Conservation (phyloP, 352 stramenopile genomes). For the Globisporangium middletonii region DNA sequence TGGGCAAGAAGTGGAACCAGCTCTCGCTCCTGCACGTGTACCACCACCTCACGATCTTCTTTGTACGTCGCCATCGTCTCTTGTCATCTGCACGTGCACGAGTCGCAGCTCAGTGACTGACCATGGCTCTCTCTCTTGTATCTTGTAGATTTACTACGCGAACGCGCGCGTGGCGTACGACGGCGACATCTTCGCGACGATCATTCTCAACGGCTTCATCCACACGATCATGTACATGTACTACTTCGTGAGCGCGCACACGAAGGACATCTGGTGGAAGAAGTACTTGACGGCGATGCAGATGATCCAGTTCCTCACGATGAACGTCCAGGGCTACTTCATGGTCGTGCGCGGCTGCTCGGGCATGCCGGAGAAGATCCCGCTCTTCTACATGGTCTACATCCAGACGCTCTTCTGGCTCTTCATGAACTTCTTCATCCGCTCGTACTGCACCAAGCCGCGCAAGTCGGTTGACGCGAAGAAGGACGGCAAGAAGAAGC, state of each 20-base stretch:
- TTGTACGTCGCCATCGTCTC: slow-evolving; percentile 30
- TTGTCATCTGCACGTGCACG: too few species aligned
- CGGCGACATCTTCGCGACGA: slow-evolving; percentile 95
- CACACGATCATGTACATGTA: slow-evolving; percentile 99
- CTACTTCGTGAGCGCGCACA: slow-evolving; percentile 98
- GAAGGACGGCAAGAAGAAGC: slow-evolving; percentile 45
- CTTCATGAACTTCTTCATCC: slow-evolving; percentile 97
- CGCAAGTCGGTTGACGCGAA: slow-evolving; percentile 35
- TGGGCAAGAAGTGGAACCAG: slow-evolving; percentile 97
- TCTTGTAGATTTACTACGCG: slow-evolving; percentile 90
- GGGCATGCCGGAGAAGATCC: slow-evolving; percentile 73
- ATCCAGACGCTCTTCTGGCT: slow-evolving; percentile 94
- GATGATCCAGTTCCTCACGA: slow-evolving; percentile 92
- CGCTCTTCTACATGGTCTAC: slow-evolving; percentile 92
- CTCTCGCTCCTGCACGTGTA: slow-evolving; percentile 98
- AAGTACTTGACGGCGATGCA: slow-evolving; percentile 95
- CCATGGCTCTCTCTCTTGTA: neutral
- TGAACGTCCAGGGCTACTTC: slow-evolving; percentile 74
- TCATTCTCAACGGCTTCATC: slow-evolving; percentile 96
- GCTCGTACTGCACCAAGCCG: slow-evolving; percentile 85
- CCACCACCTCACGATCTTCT: slow-evolving; percentile 96
- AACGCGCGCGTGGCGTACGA: slow-evolving; percentile 94
- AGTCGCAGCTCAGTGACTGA: too few species aligned
- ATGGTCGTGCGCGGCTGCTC: slow-evolving; percentile 87
- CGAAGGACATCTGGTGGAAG: slow-evolving; percentile 97